Evolutionary conservation across 2,329 filamentous ascomycete species (phyloP).

Genomic region (Nigrograna mackinnonii): DNA sequence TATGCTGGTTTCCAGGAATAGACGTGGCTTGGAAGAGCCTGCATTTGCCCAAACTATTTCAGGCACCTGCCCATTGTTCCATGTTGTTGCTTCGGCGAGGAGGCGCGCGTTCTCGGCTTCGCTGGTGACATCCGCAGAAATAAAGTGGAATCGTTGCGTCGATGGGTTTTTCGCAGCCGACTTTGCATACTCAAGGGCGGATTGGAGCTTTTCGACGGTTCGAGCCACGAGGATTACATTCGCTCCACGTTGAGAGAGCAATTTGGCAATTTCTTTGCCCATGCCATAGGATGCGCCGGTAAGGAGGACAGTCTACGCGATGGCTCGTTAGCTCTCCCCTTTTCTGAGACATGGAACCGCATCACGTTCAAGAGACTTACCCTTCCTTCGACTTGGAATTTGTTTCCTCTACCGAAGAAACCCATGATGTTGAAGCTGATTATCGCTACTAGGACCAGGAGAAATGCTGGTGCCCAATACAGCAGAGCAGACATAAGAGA

Average conservation of each 20-base stretch:
- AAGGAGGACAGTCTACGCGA: conserved; percentile 75
- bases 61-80: conserved; percentile 75
- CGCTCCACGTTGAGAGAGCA: conserved; percentile 81
- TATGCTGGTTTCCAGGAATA: conserved; percentile 76
- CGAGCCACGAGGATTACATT: conserved; percentile 86
- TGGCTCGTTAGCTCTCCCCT: too few relatives aligned
- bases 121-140: conserved; percentile 79
- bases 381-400: conserved; percentile 83
- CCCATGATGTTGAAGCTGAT: conserved; percentile 63
- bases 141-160: conserved; percentile 78
- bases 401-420: conserved; percentile 68
- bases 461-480: conserved; percentile 36
- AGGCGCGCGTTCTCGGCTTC: conserved; percentile 71
- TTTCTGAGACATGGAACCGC: neutral
- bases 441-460: conserved; percentile 40
- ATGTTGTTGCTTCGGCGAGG: conserved; percentile 71
- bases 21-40: conserved; percentile 71
- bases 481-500: conserved; percentile 42
- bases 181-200: conserved; percentile 69
- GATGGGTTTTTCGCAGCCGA: conserved; percentile 66
- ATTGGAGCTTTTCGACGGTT: conserved; percentile 72
- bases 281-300: conserved; percentile 94
- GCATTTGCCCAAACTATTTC: conserved; percentile 94
- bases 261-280: conserved; percentile 74
- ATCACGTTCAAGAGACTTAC: conserved; percentile 52